Base-by-base conservation (phyloP, 495 filamentous ascomycete genomes). In the Aspergillus sparsus region DNA sequence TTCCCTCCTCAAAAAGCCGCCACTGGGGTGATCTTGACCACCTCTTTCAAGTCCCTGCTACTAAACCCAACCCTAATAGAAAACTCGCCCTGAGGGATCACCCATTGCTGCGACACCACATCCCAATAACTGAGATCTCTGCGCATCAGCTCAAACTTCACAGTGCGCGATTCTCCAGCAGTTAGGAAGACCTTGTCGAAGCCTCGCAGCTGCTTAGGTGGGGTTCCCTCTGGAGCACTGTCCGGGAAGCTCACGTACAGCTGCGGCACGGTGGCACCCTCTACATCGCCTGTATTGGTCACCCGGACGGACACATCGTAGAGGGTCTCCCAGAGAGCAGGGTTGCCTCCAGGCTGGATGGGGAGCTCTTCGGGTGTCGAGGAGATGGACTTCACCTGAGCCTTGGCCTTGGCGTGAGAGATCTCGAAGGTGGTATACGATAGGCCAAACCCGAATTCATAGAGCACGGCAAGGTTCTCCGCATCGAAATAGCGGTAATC, bases 51-150 rank as follows among this genome's bases (percentile, higher is more conserved):
- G 27, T 62, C 60, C 0, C 60, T 46, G 45, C 57, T 63, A 42
- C 81, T 84, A n/a, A 73, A 39, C 10, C 66, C 66, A 44, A 94
- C 88, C 68, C 80, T 87, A 37, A 78, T 60, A 47, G 72, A 79
- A 32, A 61, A 55, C 12, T 69, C 75, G 32, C 42, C 55, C 47
- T 80, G 80, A 59, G 86, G 58, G 33, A 74, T 62, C 88, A 27
- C 21, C 88, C 87, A 91, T 34, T 79, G 71, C 74, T 90, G 87
- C 36, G 71, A 73, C 11, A 64, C 71, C 0, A 78, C 74, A 70
- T 89, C 83, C 89, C 88, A 92, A 5, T 80, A 79, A 65, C 86
- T 89, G 63, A 90, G 55, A 64, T 90, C 89, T 37, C 85, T 75
- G 51, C 87, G 75, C 36, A 78, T 87, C 36, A 92, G 60, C n/a